Evolutionary conservation across 768 basidiomycete species (phyloP).

Genomic region (Macrocybe gigantea): DNA sequence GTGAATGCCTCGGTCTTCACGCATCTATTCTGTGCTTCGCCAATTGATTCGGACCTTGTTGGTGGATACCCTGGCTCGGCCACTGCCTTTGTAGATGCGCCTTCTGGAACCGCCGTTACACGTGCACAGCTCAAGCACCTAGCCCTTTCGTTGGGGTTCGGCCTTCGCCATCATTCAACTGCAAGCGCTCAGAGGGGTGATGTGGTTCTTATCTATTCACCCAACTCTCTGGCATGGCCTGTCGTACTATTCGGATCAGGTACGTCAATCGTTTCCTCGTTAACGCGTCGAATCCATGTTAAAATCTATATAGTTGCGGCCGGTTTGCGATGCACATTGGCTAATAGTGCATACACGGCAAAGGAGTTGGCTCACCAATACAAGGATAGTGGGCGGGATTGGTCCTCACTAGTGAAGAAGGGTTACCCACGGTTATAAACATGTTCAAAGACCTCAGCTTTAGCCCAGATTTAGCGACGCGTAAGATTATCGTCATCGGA

Average conservation of each 20-base stretch:
- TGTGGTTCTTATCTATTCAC: constrained; percentile 60
- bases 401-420: constrained; percentile 60
- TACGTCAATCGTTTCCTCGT: constrained; percentile 10
- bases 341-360: constrained; percentile 66
- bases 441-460: constrained; percentile 51
- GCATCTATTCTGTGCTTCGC: constrained; percentile 32
- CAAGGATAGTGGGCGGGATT: constrained; percentile 57
- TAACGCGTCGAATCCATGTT: neutral
- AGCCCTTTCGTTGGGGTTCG: constrained; percentile 52
- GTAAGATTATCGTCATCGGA: constrained; percentile 53
- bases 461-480: constrained; percentile 37
- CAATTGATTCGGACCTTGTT: constrained; percentile 21
- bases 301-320: constrained; percentile 40
- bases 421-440: constrained; percentile 46
- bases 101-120: constrained; percentile 48
- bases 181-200: constrained; percentile 40
- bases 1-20: constrained; percentile 41
- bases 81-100: constrained; percentile 64
- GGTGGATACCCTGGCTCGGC: constrained; percentile 36
- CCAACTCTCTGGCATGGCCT: constrained; percentile 55
- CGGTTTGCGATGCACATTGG: constrained; percentile 63
- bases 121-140: constrained; percentile 47
- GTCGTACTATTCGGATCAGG: constrained; percentile 42
- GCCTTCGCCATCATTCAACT: constrained; percentile 40
- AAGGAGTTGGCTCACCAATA: constrained; percentile 71